Conservation (phyloP, 164 flowering plant genomes). For the Kingdonia uniflora region DNA sequence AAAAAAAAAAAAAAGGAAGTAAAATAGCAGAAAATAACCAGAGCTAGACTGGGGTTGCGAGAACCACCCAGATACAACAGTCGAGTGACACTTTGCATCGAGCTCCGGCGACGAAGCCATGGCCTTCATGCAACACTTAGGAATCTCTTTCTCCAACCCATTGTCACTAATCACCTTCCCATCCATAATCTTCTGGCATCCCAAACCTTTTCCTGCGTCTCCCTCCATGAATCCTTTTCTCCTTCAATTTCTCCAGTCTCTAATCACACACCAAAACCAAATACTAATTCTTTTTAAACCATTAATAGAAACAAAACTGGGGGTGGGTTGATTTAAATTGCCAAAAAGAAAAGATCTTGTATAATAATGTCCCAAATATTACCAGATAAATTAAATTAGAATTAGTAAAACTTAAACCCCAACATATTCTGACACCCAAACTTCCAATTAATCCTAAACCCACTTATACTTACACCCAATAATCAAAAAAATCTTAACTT, state of each 20-base stretch:
- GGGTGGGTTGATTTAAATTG: too few relatives aligned
- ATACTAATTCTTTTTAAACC: not conserved
- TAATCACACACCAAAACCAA: conserved; percentile 9
- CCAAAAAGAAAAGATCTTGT: too few relatives aligned
- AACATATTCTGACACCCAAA: too few relatives aligned
- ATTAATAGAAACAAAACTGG: not conserved
- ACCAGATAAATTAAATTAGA: too few relatives aligned
- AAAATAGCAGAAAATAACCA: conserved; percentile 30
- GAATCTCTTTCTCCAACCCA: conserved; percentile 26
- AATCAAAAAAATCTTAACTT: too few relatives aligned
- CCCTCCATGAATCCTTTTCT: conserved; percentile 58
- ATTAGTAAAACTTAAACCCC: too few relatives aligned
- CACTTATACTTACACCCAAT: too few relatives aligned
- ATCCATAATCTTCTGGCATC: conserved; percentile 69
- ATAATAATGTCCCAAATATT: too few relatives aligned
- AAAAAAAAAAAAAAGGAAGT: not conserved
- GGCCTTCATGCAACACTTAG: conserved; percentile 87
- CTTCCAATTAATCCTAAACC: too few relatives aligned
- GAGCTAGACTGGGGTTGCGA: conserved; percentile 42
- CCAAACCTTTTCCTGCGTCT: conserved; percentile 72
- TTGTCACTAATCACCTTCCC: conserved; percentile 52
- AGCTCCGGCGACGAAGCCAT: conserved; percentile 55
- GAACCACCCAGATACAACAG: conserved; percentile 99
- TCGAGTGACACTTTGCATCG: conserved; percentile 75
- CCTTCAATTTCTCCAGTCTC: conserved; percentile 81